These are phyloP conservation scores for Hypomyces rosellus DNA, from an alignment of 2,329 filamentous ascomycete species.

Conservation along the genomic window DNA sequence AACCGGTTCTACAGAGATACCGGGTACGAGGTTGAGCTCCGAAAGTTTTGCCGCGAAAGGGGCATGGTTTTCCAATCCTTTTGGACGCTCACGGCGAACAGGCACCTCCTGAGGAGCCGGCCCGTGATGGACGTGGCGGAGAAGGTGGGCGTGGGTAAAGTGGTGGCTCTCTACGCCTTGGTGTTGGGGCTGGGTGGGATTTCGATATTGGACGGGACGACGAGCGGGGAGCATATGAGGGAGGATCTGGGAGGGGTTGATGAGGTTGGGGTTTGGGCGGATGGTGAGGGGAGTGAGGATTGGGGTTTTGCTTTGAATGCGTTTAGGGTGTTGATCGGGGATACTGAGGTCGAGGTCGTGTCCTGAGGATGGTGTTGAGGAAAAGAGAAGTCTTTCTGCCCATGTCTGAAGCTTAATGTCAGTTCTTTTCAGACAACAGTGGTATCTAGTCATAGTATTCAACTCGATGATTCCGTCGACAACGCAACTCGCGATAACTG, in stretches of 20 bases:
- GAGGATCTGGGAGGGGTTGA: conserved; percentile 41
- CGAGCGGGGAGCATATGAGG: conserved; percentile 40
- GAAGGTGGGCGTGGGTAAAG: conserved; percentile 27
- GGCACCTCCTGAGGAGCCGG: conserved; percentile 27
- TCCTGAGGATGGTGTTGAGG: too few relatives aligned
- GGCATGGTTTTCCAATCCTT: conserved; percentile 46
- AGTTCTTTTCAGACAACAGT: too few relatives aligned
- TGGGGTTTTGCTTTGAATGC: conserved; percentile 43
- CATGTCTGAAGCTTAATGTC: too few relatives aligned
- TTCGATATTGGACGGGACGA: conserved; percentile 42
- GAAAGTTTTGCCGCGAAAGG: conserved; percentile 41
- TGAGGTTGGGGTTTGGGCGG: conserved; percentile 36
- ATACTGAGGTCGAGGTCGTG: conserved; percentile 8
- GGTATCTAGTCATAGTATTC: too few relatives aligned
- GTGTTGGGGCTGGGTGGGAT: conserved; percentile 40
- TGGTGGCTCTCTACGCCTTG: conserved; percentile 42
- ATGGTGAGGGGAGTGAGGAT: conserved; percentile 33
- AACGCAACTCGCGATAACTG: too few relatives aligned
- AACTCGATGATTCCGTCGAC: too few relatives aligned
- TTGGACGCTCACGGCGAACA: conserved; percentile 48
- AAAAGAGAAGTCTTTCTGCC: too few relatives aligned
- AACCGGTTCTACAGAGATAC: conserved; percentile 64
- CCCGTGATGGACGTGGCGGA: conserved; percentile 47
- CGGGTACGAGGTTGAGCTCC: conserved; percentile 52
- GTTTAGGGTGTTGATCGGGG: conserved; percentile 38